Percentiles rank a stretch among this genome's conserved stretches.
Conservation (phyloP, 306 rosid genomes). For the Cucumis hystrix region DNA sequence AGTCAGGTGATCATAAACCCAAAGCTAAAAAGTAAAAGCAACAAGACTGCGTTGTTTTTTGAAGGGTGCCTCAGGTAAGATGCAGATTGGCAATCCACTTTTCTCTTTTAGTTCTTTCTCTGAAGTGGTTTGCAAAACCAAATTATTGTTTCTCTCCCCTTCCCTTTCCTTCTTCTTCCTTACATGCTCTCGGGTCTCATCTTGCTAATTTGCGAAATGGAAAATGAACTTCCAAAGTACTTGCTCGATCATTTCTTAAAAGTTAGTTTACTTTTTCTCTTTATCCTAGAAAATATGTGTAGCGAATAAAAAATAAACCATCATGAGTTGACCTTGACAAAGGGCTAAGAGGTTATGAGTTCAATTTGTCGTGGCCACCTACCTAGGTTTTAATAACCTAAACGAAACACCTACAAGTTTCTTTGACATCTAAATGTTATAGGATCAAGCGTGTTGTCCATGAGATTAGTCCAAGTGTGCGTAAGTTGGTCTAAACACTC, state of each 20-base stretch:
- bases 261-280: not conserved
- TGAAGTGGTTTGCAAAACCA: not conserved
- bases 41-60: constrained; percentile 66
- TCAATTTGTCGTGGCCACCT: too few relatives aligned
- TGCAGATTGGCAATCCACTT: not conserved
- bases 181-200: not conserved
- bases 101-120: not conserved
- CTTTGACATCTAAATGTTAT: too few relatives aligned
- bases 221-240: not conserved
- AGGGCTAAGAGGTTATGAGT: too few relatives aligned
- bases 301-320: not conserved
- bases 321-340: too few relatives aligned
- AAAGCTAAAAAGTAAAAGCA: constrained; percentile 60
- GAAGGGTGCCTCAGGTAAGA: constrained; percentile 92
- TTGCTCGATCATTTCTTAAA: not conserved
- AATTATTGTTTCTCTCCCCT: not conserved
- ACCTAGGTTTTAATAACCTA: too few relatives aligned
- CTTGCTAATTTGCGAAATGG: not conserved
- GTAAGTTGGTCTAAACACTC: too few relatives aligned
- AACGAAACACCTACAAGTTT: too few relatives aligned
- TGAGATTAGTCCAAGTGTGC: too few relatives aligned
- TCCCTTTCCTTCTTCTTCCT: not conserved
- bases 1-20: constrained; percentile 75
- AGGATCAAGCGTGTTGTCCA: too few relatives aligned
- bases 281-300: not conserved